Evolutionary conservation across 306 rosid genomes (phyloP).

Genomic region (Luffa aegyptiaca): DNA sequence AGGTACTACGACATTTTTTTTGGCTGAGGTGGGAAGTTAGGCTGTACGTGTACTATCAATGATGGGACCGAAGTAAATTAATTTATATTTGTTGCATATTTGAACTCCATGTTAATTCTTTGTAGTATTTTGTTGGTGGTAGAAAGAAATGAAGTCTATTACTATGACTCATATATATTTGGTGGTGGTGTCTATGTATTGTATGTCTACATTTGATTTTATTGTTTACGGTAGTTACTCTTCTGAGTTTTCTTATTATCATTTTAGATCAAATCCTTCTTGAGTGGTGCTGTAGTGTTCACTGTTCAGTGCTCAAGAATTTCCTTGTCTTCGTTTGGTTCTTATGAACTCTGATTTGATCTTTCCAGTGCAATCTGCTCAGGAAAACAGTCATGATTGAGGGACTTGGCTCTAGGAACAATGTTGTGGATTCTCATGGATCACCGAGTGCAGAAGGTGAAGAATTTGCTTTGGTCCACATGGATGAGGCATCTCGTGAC

Average conservation of each 20-base stretch:
- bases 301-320: not conserved
- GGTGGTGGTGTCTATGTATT: not conserved
- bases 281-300: not conserved
- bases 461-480: constrained; percentile 10
- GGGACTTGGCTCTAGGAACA: constrained; percentile 32
- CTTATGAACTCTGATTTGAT: constrained; percentile 97
- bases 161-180: not conserved
- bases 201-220: not conserved
- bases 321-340: constrained; percentile 15
- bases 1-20: not conserved
- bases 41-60: not conserved
- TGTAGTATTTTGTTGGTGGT: not conserved
- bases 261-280: not conserved
- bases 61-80: not conserved
- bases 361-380: constrained; percentile 98
- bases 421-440: constrained; percentile 25
- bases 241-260: not conserved
- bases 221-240: not conserved
- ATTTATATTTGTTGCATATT: not conserved
- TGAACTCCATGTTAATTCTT: not conserved
- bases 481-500: constrained; percentile 13
- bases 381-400: constrained; percentile 71
- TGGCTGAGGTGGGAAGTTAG: not conserved
- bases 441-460: constrained; percentile 27
- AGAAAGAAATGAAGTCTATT: not conserved